Conservation (phyloP, 805 yeast genomes). For the Cyberlindnera samutprakarnensis region DNA sequence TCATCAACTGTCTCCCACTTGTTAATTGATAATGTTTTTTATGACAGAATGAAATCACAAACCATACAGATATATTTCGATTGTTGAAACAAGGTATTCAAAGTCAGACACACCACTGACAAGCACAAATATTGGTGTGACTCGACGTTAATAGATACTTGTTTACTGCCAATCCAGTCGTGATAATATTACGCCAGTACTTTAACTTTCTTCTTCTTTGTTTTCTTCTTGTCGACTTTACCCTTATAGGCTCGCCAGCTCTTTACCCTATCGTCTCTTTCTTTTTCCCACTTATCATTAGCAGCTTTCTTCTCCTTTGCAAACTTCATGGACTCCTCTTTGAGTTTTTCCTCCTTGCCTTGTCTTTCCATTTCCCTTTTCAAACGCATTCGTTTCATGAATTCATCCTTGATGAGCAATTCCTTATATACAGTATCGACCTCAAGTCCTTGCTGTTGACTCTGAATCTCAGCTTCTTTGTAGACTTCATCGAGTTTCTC, state of each 20-base stretch:
- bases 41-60: too few species aligned
- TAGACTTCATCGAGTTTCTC: slow-evolving; percentile 1
- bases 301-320: neutral
- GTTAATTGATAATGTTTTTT: too few species aligned
- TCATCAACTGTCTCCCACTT: too few species aligned
- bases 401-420: slow-evolving; percentile 1
- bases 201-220: neutral
- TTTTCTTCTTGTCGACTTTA: slow-evolving; percentile 1
- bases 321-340: neutral
- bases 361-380: slow-evolving; percentile 3
- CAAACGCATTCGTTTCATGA: neutral
- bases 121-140: too few species aligned
- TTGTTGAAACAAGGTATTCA: too few species aligned
- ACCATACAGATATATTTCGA: neutral
- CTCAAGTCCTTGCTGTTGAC: neutral
- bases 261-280: slow-evolving; percentile 1
- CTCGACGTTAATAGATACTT: too few species aligned
- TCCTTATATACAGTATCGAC: slow-evolving; percentile 1
- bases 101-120: too few species aligned
- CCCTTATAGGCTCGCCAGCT: slow-evolving; percentile 1
- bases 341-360: slow-evolving; percentile 1
- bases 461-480: slow-evolving; percentile 1
- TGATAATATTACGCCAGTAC: slow-evolving; percentile 1
- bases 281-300: slow-evolving; percentile 2
- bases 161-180: too few species aligned